phyloP scores from a whole-genome alignment of 2,329 filamentous ascomycete genomes.

The Stagonosporopsis vannaccii region DNA sequence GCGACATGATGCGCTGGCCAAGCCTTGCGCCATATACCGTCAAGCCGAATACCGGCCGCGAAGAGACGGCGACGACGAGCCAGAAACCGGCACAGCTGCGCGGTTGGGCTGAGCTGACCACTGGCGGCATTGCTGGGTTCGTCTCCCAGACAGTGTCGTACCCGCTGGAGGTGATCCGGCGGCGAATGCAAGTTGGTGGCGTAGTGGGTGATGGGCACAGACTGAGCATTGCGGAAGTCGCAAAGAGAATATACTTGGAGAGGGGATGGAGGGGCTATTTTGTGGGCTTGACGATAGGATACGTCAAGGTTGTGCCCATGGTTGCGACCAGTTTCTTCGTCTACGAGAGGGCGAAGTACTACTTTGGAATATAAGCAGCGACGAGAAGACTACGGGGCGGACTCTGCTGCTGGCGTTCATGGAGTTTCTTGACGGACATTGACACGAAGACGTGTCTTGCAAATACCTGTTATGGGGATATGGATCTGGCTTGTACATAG shows the following conservation, averaged over 20 bases:
- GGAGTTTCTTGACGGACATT: background rate
- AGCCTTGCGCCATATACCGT: constrained; percentile 76
- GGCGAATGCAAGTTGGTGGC: constrained; percentile 95
- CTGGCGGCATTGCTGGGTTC: constrained; percentile 85
- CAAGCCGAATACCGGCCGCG: constrained; percentile 64
- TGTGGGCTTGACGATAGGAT: constrained; percentile 91
- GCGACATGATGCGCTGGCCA: constrained; percentile 80
- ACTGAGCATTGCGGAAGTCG: constrained; percentile 80
- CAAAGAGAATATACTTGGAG: constrained; percentile 75
- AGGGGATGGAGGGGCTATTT: constrained; percentile 84
- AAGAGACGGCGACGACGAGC: constrained; percentile 48
- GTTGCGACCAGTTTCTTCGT: constrained; percentile 74
- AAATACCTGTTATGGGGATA: constrained; percentile 1
- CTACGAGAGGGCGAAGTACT: constrained; percentile 69
- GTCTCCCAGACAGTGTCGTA: constrained; percentile 93
- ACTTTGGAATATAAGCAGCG: constrained; percentile 55
- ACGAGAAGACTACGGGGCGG: background rate
- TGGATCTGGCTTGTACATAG: constrained; percentile 6
- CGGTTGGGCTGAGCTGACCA: constrained; percentile 84
- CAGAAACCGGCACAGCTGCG: constrained; percentile 74
- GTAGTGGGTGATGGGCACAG: constrained; percentile 89
- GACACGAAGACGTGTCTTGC: background rate
- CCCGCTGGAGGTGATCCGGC: constrained; percentile 88
- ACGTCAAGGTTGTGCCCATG: constrained; percentile 93
- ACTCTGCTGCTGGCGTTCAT: background rate